Conservation (phyloP, 1,284 basidiomycete genomes). For the Trichosporon ovoides region DNA sequence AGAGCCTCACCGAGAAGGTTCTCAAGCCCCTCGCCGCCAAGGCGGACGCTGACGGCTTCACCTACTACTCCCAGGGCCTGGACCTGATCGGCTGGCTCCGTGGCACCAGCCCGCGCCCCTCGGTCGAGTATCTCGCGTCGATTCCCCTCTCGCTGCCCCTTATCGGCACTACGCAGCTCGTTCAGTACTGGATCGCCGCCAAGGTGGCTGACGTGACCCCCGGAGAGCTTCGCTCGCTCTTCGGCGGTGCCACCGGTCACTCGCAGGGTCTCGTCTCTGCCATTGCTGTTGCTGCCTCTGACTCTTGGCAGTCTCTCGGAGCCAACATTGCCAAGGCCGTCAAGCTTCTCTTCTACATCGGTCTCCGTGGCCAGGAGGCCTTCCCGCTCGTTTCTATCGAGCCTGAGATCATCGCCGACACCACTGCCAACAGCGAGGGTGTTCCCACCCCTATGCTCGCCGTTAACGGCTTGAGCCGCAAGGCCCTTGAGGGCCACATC, state of each 20-base stretch:
- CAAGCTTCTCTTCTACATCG: conserved; percentile 88
- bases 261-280: conserved; percentile 95
- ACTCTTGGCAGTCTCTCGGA: conserved; percentile 66
- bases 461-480: conserved; percentile 73
- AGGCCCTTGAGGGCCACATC: conserved; percentile 76
- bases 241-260: conserved; percentile 88
- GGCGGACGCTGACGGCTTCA: conserved; percentile 57
- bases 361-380: conserved; percentile 84
- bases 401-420: conserved; percentile 78
- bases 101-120: conserved; percentile 63
- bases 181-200: conserved; percentile 80
- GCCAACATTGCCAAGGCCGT: conserved; percentile 76
- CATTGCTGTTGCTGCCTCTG: conserved; percentile 75
- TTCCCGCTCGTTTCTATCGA: conserved; percentile 93
- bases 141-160: conserved; percentile 92
- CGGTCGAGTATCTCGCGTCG: conserved; percentile 83
- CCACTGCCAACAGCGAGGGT: conserved; percentile 88
- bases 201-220: conserved; percentile 70
- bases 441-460: conserved; percentile 89
- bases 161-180: conserved; percentile 92
- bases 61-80: conserved; percentile 76
- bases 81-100: conserved; percentile 81
- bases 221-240: conserved; percentile 67
- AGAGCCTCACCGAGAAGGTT: conserved; percentile 60
- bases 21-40: conserved; percentile 65